Evolutionary conservation across 768 basidiomycete genomes (phyloP), one percentile per base, ranked within the genome.

Genomic region (Tulasnella calospora): DNA sequence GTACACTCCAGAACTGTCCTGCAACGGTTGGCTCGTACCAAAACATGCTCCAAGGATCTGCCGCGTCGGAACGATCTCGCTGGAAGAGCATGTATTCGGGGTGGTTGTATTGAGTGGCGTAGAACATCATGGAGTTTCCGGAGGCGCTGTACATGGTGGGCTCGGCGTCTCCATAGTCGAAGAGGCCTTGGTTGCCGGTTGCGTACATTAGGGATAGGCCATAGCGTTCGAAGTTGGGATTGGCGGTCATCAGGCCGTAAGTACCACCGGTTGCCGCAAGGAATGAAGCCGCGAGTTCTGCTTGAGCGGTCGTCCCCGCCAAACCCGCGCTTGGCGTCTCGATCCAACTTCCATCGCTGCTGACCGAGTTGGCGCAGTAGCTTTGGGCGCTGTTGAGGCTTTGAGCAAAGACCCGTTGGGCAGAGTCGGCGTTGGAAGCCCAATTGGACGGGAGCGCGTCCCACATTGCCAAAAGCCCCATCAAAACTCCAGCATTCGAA

Each of bases 111-210:
- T 83, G 79, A 10, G 80, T 71, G 15, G 83, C 85, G 82, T 84
- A 86, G 81, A 85, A 84, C 72, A 88, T 78, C 57, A 88, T 80
- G 23, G 83, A 84, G 84, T 88, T 88, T 80, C 86, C 87, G 76
- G 85, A 87, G 33, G 86, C 81, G 36, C 85, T 84, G 83, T 83
- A 87, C 84, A 86, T 87, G 85, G 87, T 87, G 78, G 87, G 86
- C 82, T 85, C 86, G 80, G 83, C 82, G 81, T 87, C 86, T 76
- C 84, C 80, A 51, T 80, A 80, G 79, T 82, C 74, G 81, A 82
- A 82, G 74, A 81, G 77, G 74, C 83, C 83, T 55, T 85, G 84
- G 83, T 84, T 84, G 38, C 85, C 86, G 75, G 84, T 83, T 47
- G 83, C 84, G 61, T 67, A 67, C 81, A 87, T 87, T 83, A 87